Conservation (phyloP, 176 grass and related monocot species). For the Triticum timopheevii region DNA sequence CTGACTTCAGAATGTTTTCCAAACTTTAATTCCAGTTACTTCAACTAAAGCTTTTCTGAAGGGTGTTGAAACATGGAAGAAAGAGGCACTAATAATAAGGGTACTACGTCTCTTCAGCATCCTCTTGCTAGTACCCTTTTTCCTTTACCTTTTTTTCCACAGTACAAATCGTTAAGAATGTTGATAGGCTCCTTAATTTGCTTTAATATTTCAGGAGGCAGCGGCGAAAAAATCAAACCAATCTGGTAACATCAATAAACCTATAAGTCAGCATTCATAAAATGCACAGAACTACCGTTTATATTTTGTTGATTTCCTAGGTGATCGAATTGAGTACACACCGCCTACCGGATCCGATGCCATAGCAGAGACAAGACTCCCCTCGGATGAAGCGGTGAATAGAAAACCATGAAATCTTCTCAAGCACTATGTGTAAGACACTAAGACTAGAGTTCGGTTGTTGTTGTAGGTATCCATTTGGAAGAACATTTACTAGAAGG, state of each 20-base stretch:
- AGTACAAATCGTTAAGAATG: background rate
- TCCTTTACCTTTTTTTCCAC: background rate
- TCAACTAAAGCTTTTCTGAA: constrained; percentile 69
- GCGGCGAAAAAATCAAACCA: constrained; percentile 17
- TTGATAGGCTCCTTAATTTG: background rate
- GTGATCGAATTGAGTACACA: constrained; percentile 44
- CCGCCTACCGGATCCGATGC: background rate
- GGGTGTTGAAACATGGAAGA: constrained; percentile 71
- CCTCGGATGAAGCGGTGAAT: constrained; percentile 25
- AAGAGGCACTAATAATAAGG: constrained; percentile 51
- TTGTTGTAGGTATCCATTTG: constrained; percentile 49
- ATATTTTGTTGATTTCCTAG: constrained; percentile 14
- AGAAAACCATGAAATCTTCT: background rate
- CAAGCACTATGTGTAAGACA: background rate
- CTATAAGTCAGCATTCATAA: background rate
- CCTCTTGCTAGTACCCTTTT: too few relatives aligned
- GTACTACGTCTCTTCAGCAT: constrained; percentile 18
- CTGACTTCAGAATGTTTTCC: background rate
- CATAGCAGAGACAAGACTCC: background rate
- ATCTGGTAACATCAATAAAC: constrained; percentile 35
- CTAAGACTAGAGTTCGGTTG: background rate
- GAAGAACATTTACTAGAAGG: constrained; percentile 78
- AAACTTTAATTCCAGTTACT: constrained; percentile 42
- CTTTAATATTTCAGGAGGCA: constrained; percentile 35
- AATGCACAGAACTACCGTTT: background rate